Base-by-base conservation (phyloP, 306 rosid species). In the Lathyrus sativus region DNA sequence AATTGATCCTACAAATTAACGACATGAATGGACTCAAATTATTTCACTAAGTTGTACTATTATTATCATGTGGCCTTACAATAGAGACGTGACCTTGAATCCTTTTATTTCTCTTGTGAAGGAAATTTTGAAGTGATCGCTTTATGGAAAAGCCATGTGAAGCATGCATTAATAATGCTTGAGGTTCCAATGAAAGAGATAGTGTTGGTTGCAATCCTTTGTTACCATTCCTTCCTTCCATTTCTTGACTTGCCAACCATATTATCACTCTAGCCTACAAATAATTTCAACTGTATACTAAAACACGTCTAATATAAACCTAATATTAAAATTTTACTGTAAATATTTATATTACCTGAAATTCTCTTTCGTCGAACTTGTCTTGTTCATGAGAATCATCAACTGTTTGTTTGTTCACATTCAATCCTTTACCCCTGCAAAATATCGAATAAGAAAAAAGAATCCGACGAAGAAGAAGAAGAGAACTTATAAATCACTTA, bases 241-340 rank as follows among this genome's bases (percentile, higher is more conserved):
- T 55, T 70, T 62, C 68, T 59, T 73, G 53, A 61, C 71, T 80
- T 65, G 77, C 84, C 71, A 75, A 35, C 77, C 74, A 75, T 59
- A 80, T 70, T 51, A 80, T 75, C 71, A 51, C 74, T 39, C 80
- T 80, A 3, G 74, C 84, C 84, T 79, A 37, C 67, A 71, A 14
- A 50, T 1, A 49, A 39, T 45, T 62, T 61, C 53, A 48, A 44
- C 31, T 1, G 33, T 6, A 33, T 33, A 33, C 6, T 33, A 33
- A 2, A 5, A 33, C 0, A 35, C 7, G 38, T 19, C 22, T 33
- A n/a, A n/a, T n/a, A n/a, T n/a, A n/a, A n/a, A n/a, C n/a, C n/a
- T n/a, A n/a, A n/a, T n/a, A n/a, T n/a, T n/a, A n/a, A n/a, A n/a
- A n/a, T n/a, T n/a, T n/a, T n/a, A n/a, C n/a, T n/a, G n/a, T n/a